Base-by-base conservation (phyloP, 805 yeast genomes). In the Scheffersomyces ergatensis region DNA sequence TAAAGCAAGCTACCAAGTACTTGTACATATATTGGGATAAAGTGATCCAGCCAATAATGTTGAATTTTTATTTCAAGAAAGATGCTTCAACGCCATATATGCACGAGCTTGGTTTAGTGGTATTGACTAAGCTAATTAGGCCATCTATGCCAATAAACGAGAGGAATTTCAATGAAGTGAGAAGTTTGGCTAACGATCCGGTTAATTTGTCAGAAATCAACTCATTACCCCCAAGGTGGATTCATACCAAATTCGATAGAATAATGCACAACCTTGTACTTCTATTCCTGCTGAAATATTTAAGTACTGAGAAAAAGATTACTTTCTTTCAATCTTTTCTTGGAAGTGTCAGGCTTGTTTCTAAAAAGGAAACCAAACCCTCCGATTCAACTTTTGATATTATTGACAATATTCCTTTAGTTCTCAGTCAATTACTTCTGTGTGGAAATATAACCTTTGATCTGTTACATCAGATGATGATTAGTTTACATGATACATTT, bases 1-100 rank as follows among this genome's bases (percentile, higher is more conserved):
- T 36, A 41, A 23, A 36, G 42, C 24, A 50, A 44, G 32, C 43
- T 49, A 37, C 53, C 3, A 62, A 60, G 39, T 55, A 60, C 41
- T 40, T 63, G 26, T 60, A 60, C 35, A 44, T 63, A 7, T 59
- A 62, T 30, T 70, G 74, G 74, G 73, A 68, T 38, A 57, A 55
- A 29, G 48, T 70, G 4, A 44, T 70, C 9, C 62, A 56, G 29
- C 65, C 66, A 1, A 48, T 65, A 1, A 47, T 70, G 20, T 18
- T 49, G 7, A 55, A 51, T 31, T 62, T 70, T 37, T 68, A 67
- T 36, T 67, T 68, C 54, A 59, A 55, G 19, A 55, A 57, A 31
- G 53, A 46, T n/a, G 18, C 39, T 1, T 52, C 65, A 3, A 51
- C 36, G 14, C 29, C 48, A 1, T 46, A 54, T 29, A 46, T 62